A percentile compares a stretch with the other conserved stretches of the same genome.
Conservation (phyloP, 2,329 filamentous ascomycete genomes). For the Gaeumannomyces sp. region DNA sequence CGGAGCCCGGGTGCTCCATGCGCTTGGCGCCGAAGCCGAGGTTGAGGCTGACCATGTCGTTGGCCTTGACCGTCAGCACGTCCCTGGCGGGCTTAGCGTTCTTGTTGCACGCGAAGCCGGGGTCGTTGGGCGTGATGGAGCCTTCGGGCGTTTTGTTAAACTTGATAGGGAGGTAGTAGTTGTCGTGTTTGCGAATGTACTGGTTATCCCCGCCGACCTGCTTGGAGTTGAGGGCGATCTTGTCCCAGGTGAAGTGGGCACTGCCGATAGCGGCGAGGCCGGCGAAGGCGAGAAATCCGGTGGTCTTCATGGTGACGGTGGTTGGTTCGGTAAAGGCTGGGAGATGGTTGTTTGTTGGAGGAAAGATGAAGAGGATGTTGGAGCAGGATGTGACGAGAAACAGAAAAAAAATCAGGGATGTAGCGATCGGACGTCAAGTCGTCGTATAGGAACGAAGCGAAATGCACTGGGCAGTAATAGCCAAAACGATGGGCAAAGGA, state of each 20-base stretch:
- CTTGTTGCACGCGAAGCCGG: constrained; percentile 8
- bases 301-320: constrained; percentile 8
- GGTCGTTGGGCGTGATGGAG: constrained; percentile 4
- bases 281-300: constrained; percentile 2
- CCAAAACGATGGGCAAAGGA: neutral
- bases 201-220: constrained; percentile 5
- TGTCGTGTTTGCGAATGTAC: constrained; percentile 8
- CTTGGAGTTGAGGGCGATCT: neutral
- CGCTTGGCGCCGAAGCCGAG: constrained; percentile 5
- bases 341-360: neutral
- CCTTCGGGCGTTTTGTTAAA: constrained; percentile 3
- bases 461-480: neutral
- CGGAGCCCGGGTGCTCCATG: constrained; percentile 7
- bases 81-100: neutral
- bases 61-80: constrained; percentile 6
- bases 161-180: constrained; percentile 7
- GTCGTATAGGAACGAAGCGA: neutral
- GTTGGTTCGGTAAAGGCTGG: neutral
- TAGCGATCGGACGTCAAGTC: neutral
- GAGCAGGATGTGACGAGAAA: neutral
- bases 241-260: constrained; percentile 6
- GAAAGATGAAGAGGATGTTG: neutral
- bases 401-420: neutral
- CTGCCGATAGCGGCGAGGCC: constrained; percentile 3
- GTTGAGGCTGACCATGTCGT: constrained; percentile 3